Percentiles rank a stretch among this genome's conserved stretches.
Evolutionary conservation across 2,329 filamentous ascomycete species (phyloP).

Genomic region (Cytospora leucostoma): DNA sequence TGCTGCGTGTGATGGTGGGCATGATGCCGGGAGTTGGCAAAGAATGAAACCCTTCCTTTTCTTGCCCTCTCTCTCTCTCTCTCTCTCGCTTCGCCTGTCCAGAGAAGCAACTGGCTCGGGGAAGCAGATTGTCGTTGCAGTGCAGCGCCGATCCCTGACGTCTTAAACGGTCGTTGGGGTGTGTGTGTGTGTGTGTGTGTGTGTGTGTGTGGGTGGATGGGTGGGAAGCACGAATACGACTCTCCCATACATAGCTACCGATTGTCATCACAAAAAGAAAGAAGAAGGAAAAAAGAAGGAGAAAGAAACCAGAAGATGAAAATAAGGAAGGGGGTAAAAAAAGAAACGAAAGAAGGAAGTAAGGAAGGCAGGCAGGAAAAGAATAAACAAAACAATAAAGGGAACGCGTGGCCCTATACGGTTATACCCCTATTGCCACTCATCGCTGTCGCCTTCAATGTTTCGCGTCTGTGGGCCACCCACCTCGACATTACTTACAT

Average conservation of each 20-base stretch:
- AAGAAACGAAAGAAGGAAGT: not conserved
- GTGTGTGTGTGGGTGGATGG: not conserved
- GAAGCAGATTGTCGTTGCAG: constrained; percentile 13
- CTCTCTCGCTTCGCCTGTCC: not conserved
- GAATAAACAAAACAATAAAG: not conserved
- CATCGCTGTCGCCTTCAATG: not conserved
- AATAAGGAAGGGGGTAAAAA: not conserved
- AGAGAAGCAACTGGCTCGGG: constrained; percentile 13
- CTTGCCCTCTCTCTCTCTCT: not conserved
- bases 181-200: too few relatives aligned
- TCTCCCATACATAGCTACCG: not conserved
- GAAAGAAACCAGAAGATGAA: too few relatives aligned
- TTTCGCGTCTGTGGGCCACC: not conserved
- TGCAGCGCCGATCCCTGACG: constrained; percentile 17
- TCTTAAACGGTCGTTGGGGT: not conserved
- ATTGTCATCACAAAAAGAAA: too few relatives aligned
- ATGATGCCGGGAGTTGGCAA: not conserved
- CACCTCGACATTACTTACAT: too few relatives aligned
- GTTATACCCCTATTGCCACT: not conserved
- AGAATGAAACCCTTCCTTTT: not conserved
- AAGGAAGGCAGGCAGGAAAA: not conserved
- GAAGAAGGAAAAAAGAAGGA: too few relatives aligned
- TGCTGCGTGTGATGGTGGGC: not conserved
- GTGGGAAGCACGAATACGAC: constrained; percentile 19
- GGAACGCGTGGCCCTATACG: not conserved